Base-by-base conservation (phyloP, 345 rosid species). In the Dovyalis caffra region DNA sequence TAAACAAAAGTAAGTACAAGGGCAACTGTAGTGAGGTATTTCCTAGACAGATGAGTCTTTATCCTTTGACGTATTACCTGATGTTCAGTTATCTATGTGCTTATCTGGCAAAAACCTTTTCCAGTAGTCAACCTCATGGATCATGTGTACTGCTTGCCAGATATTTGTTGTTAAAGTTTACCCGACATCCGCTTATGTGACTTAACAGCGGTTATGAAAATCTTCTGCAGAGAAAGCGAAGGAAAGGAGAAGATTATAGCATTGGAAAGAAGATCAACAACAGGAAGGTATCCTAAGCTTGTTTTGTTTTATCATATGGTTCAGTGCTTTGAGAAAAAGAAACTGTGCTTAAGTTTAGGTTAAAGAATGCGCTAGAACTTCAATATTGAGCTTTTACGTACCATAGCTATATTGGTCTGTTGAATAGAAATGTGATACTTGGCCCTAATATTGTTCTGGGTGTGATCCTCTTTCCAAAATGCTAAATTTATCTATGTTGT, bases 191-290 rank as follows among this genome's bases (percentile, higher is more conserved):
- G 5, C 40, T 79, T 64, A 5, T 49, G 32, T 31, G 51, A 25
- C 21, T 53, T 3, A 45, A 66, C 58, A 68, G 28, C 26, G 61
- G 66, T 74, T 35, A 43, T 82, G 51, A 64, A 43, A 76, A 70
- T 69, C 37, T 83, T 80, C 73, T 40, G 43, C 87, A 93, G 99
- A 88, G 94, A 84, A 95, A 95, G 80, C 85, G 97, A 80, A 88
- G 97, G 82, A 94, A 92, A 88, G 78, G 88, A 66, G 95, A 92
- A 64, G 97, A 94, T 53, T 76, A 81, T 56, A 78, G 71, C 40
- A n/a, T 71, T 62, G 97, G 90, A 29, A 92, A 81, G 86, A 91
- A 88, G 82, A 66, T 77, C 71, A 83, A 73, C 85, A 79, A 66
- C 71, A 85, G 87, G 83, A 91, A 90, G 99, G 99, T 93, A 85